These are phyloP conservation scores for Adansonia gregorii DNA, from an alignment of 441 rosid genomes.

Conservation along the genomic window DNA sequence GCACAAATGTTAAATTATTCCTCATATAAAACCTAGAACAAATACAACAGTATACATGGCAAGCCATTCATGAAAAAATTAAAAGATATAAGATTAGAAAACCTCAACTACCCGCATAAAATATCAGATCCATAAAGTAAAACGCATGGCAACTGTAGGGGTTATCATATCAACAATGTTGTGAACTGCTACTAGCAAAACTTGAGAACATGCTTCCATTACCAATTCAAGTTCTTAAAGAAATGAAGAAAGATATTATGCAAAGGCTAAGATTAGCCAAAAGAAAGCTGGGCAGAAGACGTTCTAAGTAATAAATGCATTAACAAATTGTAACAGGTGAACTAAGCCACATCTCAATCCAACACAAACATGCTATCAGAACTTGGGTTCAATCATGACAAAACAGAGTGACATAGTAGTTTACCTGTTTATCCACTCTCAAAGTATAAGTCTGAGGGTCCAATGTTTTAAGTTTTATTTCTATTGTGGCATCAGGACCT, in stretches of 20 bases:
- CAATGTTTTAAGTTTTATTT: conserved; percentile 88
- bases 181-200: neutral
- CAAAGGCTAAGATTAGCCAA: neutral
- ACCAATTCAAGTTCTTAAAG: conserved; percentile 7
- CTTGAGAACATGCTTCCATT: neutral
- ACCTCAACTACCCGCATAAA: neutral
- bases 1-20: conserved; percentile 9
- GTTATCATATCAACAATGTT: neutral
- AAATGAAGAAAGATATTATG: neutral
- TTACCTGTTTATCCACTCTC: conserved; percentile 89
- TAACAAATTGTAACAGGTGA: conserved; percentile 4
- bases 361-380: neutral
- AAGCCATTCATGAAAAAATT: neutral
- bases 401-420: conserved; percentile 15
- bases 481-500: conserved; percentile 68
- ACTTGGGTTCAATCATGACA: conserved; percentile 17
- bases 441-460: conserved; percentile 91
- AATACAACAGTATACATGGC: neutral
- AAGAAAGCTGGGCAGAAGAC: neutral
- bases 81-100: neutral
- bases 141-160: neutral
- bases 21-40: neutral
- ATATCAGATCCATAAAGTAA: neutral
- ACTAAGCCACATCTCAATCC: neutral
- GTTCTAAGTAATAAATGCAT: neutral